A percentile compares a stretch with the other conserved stretches of the same genome.
These are phyloP conservation scores for Agaricus sinodeliciosus DNA, from an alignment of 768 basidiomycete genomes.

Conservation along the genomic window DNA sequence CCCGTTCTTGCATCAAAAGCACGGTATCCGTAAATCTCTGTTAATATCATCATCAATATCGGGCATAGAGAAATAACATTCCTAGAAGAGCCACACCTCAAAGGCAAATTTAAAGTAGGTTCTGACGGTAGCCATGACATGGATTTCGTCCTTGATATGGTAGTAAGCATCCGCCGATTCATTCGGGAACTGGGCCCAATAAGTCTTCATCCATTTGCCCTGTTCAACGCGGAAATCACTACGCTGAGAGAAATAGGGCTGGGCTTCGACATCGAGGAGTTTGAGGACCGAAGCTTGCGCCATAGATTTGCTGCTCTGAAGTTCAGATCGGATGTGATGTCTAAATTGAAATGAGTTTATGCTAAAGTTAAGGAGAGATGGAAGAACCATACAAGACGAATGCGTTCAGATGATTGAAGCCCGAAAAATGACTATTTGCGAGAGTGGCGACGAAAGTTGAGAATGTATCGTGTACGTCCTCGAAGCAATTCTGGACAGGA, in stretches of 20 bases:
- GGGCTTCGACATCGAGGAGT: constrained; percentile 29
- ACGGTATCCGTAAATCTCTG: constrained; percentile 53
- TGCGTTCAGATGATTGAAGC: constrained; percentile 2
- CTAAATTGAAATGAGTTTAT: neutral
- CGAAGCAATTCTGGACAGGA: constrained; percentile 10
- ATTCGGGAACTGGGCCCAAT: neutral
- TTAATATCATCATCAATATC: neutral
- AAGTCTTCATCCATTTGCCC: constrained; percentile 15
- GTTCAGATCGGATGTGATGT: neutral
- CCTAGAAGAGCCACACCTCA: constrained; percentile 30
- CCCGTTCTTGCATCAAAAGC: constrained; percentile 42
- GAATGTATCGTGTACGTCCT: neutral
- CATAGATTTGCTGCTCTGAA: neutral
- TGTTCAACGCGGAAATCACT: constrained; percentile 15
- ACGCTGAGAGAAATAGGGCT: constrained; percentile 31
- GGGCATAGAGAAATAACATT: neutral
- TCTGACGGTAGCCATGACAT: constrained; percentile 46
- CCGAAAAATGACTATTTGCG: constrained; percentile 7
- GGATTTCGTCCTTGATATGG: constrained; percentile 32
- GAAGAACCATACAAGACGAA: constrained; percentile 8
- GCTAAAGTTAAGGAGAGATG: neutral
- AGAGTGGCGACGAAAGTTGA: constrained; percentile 3
- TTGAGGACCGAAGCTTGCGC: constrained; percentile 19
- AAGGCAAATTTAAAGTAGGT: constrained; percentile 52
- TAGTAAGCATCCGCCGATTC: neutral